Base-by-base conservation (phyloP, 352 stramenopile species). In the Elongisporangium anandrum region DNA sequence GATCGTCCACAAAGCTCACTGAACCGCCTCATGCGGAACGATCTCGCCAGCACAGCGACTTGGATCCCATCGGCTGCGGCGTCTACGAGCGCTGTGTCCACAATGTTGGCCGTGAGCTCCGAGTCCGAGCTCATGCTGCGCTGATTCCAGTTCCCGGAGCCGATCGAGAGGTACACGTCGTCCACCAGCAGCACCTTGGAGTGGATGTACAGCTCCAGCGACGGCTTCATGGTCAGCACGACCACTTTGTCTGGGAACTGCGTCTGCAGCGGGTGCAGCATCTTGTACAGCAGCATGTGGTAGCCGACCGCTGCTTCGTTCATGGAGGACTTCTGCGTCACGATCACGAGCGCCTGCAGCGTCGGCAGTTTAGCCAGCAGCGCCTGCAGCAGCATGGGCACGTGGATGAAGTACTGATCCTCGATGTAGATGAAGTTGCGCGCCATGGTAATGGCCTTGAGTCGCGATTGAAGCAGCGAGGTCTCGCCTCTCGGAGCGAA, bases 401-500 rank as follows among this genome's bases (percentile, higher is more conserved):
- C 74, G 22, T 71, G 54, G 0, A 84, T 61, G 45, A 88, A 85
- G 65, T 88, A 88, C 65, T 88, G 78, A 57, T 88, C 78, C 47
- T 88, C 75, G 21, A 88, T 79, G 67, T 85, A 88, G 34, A 88
- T 78, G 50, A 72, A 88, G 62, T 86, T 88, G 57, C 77, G 77
- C 3, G 78, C 78, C 47, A 72, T 77, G 21, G 62, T 60, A 38
- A 86, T 77, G 13, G 72, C 78, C 57, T 88, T 85, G 57, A 88
- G 59, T 13, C 73, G 73, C 9, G 73, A 61, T 3, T 74, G 56
- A 52, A 85, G 73, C 17, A 86, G 57, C 34, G 81, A 84, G 6
- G 61, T 50, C 34, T 88, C 81, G n/a, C 81, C 73, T 2, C 57
- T 52, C 0, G 81, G 81, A 0, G 81, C 79, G 39, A 90, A 85